These are phyloP conservation scores for Pigoraptor vietnamica DNA, from an alignment of 78 protist species.

Conservation along the genomic window DNA sequence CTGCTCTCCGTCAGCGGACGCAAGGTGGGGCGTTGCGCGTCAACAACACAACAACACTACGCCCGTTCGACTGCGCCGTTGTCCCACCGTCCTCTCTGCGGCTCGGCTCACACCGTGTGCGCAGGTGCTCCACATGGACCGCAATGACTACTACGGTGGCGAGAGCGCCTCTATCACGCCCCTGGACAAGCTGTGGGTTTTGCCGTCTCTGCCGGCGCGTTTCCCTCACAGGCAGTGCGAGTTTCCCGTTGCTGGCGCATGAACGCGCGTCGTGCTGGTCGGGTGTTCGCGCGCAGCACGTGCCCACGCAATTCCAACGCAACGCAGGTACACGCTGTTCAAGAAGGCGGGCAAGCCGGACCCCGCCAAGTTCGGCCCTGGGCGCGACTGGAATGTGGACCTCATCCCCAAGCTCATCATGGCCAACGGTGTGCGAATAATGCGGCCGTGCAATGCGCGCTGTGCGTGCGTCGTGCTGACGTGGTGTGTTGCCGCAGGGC, in stretches of 20 bases:
- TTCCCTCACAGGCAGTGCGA: too few relatives aligned
- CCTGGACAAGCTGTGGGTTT: conserved; percentile 66
- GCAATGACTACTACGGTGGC: conserved; percentile 98
- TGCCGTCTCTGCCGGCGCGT: background rate
- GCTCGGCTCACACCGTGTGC: too few relatives aligned
- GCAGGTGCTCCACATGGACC: conserved; percentile 94
- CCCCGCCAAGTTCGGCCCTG: conserved; percentile 63
- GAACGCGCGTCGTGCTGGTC: too few relatives aligned
- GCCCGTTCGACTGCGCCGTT: too few relatives aligned
- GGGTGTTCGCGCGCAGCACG: too few relatives aligned
- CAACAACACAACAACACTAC: too few relatives aligned
- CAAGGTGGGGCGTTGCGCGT: conserved; percentile 44
- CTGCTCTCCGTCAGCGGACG: conserved; percentile 86
- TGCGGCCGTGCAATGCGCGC: background rate
- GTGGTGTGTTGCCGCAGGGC: conserved; percentile 7
- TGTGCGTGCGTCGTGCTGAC: background rate
- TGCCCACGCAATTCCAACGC: background rate
- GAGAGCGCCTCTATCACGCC: conserved; percentile 88
- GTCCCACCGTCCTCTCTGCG: too few relatives aligned
- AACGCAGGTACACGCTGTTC: conserved; percentile 42
- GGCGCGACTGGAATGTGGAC: conserved; percentile 95
- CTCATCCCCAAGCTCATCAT: conserved; percentile 94
- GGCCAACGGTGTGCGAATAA: conserved; percentile 67
- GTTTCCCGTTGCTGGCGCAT: too few relatives aligned
- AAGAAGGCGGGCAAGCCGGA: background rate